Evolutionary conservation across 345 rosid genomes (phyloP), one percentile per base, ranked within the genome.

Genomic region (Salix brachista): DNA sequence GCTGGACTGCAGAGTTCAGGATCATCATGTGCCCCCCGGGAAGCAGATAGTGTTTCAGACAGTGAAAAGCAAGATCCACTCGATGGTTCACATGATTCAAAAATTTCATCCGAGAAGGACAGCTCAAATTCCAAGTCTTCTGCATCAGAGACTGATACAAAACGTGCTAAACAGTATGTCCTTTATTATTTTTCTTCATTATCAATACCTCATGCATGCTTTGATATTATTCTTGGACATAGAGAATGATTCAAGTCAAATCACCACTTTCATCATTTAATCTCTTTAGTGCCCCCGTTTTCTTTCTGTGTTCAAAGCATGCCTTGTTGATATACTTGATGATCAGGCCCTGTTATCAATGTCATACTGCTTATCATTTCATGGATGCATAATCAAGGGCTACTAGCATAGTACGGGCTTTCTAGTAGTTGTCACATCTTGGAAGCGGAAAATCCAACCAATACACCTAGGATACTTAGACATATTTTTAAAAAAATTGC

Each of bases 131-230:
- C 76, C 16, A 82, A 78, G 74, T 58, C 77, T 56, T 65, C 79
- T 65, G 56, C 69, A 64, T 65, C 79, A 44, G 84, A 82, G 65
- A 70, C 60, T 42, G 84, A 82, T 42, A 74, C 84, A 75, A 82
- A 82, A 71, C 84, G 81, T 65, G 84, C 84, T 74, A 79, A 94
- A 88, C 99, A 94, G 99, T 96, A 89, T 75, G 99, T 83, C 23
- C 42, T 83, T 75, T 77, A 42, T 77, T 77, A 42, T 11, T 69
- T 68, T 73, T 81, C 71, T 25, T 14, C 19, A 12, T 25, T 68
- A 48, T 64, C 71, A 32, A 56, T 61, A 50, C 19, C 7, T 5
- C 18, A 30, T 41, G n/a, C 54, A 36, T 14, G 12, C 13, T 26
- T 73, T 39, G 28, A 23, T 42, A 34, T 14, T n/a, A 39, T 52